Evolutionary conservation across 768 basidiomycete species (phyloP).

Genomic region (Lactifluus volemus): DNA sequence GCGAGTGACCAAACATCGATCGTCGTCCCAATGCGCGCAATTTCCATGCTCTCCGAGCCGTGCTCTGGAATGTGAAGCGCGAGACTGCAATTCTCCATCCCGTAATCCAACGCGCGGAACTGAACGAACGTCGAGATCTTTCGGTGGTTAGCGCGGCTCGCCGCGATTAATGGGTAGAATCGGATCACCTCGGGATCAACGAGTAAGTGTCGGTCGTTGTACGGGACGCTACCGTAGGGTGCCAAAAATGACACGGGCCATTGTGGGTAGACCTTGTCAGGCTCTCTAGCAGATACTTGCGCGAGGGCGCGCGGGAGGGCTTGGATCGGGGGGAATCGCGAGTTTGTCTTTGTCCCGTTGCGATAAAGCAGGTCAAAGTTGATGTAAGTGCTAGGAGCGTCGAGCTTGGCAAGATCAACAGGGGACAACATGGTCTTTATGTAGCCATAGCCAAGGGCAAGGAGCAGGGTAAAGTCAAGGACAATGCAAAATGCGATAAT

Average conservation of each 20-base stretch:
- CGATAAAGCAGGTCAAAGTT: slow-evolving; percentile 7
- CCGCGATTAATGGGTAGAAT: background rate
- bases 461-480: background rate
- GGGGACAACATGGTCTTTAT: background rate
- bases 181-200: background rate
- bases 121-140: slow-evolving; percentile 7
- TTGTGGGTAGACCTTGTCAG: slow-evolving; percentile 1
- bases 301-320: background rate
- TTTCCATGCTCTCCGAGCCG: background rate
- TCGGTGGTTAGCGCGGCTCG: background rate
- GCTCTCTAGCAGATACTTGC: slow-evolving; percentile 2
- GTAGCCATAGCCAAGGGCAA: slow-evolving; percentile 8
- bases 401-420: background rate
- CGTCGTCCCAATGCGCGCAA: background rate
- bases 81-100: slow-evolving; percentile 2
- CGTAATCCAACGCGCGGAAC: slow-evolving; percentile 2
- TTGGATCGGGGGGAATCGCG: background rate
- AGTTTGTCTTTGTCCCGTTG: slow-evolving; percentile 4
- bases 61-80: background rate
- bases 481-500: background rate
- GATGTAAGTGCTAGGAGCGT: slow-evolving; percentile 5
- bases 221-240: background rate
- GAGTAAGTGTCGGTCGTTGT: slow-evolving; percentile 1
- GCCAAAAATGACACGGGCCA: slow-evolving; percentile 9
- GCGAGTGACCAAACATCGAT: background rate